phyloP scores from a whole-genome alignment of 2,329 filamentous ascomycete genomes.

The Sarocladium brachiariae region DNA sequence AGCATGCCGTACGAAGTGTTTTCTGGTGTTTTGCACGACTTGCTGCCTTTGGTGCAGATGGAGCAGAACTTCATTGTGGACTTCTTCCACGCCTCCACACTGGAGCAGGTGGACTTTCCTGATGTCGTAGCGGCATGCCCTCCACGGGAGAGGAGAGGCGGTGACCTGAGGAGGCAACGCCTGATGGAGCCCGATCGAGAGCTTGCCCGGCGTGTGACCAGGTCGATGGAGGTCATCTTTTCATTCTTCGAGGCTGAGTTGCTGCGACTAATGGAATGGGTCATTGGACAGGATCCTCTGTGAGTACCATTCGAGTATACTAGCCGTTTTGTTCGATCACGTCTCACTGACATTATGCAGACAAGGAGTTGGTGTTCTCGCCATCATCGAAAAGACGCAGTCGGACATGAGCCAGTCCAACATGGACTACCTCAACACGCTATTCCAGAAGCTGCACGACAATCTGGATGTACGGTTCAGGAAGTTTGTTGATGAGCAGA shows the following conservation, averaged over 20 bases:
- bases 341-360: conserved; percentile 32
- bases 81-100: conserved; percentile 89
- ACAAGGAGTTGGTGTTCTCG: conserved; percentile 84
- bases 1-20: conserved; percentile 78
- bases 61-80: conserved; percentile 98
- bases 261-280: conserved; percentile 77
- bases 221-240: conserved; percentile 84
- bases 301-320: too few relatives aligned
- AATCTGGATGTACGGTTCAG: conserved; percentile 69
- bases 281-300: conserved; percentile 71
- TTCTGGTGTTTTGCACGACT: conserved; percentile 69
- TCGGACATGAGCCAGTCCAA: conserved; percentile 79
- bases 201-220: conserved; percentile 76
- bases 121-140: conserved; percentile 63
- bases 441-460: conserved; percentile 72
- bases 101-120: conserved; percentile 74
- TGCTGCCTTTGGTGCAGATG: conserved; percentile 75
- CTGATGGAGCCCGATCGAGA: conserved; percentile 84
- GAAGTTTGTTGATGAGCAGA: conserved; percentile 89
- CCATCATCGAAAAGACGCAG: conserved; percentile 71
- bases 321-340: background rate
- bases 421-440: conserved; percentile 80
- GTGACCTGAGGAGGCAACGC: conserved; percentile 66
- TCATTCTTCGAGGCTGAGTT: conserved; percentile 73
- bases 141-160: conserved; percentile 62